Base-by-base conservation (phyloP, 2,329 filamentous ascomycete genomes). In the Ilyonectria mors-panacis region DNA sequence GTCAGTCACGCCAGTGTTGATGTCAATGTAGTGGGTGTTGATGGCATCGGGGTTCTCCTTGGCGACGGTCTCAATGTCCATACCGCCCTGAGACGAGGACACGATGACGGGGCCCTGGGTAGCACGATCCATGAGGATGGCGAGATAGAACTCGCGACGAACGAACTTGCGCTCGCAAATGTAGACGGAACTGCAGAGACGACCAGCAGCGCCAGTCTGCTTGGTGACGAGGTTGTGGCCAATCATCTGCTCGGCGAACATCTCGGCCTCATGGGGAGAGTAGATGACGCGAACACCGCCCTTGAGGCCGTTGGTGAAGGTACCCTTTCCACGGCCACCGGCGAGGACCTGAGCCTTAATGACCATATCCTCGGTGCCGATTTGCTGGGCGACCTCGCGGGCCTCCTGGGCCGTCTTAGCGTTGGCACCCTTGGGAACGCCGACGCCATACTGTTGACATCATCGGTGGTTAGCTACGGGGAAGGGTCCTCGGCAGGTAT, bases 91-190 rank as follows among this genome's bases (percentile, higher is more conserved):
- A 66, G 95, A 98, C 69, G 95, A 98, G 75, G 96, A 95, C 69
- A 99, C 95, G 77, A 99, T 98, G 80, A 98, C 94, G 76, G 96
- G 96, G 73, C 89, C 88, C 86, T 98, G 96, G 58, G 93, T 92
- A 75, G 88, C 90, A 79, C 96, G 94, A 87, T 99, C 96, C 96
- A 99, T 98, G 78, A 99, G 92, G 79, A 99, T 92, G 79, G 96
- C 96, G 66, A 99, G 92, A 88, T 99, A 99, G 88, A 99, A 99
- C 85, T 99, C 96, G 81, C 96, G 93, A 76, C 96, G 94, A 77
- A 96, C 96, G 80, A 98, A 99, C 88, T 99, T 99, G 89, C 96
- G 95, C 89, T 99, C 96, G 86, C 95, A 97, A 82, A 99, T 98
- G 88, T 97, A 98, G 81, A 99, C 96, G 72, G 95, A 90, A 85